Conservation (phyloP, 2,329 filamentous ascomycete species). For the Beauveria sp. region DNA sequence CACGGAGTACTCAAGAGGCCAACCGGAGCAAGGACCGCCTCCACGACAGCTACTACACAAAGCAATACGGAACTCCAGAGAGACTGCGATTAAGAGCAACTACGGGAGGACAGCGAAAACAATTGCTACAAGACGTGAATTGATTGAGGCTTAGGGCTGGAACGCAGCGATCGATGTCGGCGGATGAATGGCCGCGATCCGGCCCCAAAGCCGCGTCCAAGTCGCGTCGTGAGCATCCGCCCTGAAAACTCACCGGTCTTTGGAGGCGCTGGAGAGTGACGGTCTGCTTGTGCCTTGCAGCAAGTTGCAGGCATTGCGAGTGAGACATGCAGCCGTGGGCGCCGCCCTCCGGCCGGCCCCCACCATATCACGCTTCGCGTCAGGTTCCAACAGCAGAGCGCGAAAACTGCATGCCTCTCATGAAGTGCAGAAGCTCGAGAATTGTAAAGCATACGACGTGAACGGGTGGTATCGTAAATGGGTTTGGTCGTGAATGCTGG, state of each 20-base stretch:
- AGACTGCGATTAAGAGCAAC: too few relatives aligned
- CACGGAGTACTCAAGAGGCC: too few relatives aligned
- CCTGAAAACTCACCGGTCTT: background rate
- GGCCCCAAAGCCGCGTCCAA: background rate
- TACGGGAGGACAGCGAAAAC: too few relatives aligned
- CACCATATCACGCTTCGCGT: background rate
- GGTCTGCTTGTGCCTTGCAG: background rate
- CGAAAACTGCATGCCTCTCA: background rate
- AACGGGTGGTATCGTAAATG: too few relatives aligned
- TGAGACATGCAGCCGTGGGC: background rate
- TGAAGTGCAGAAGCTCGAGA: background rate
- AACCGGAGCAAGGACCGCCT: too few relatives aligned
- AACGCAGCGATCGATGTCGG: too few relatives aligned
- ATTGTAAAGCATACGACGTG: background rate
- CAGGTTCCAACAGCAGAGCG: background rate
- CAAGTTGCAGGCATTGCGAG: too few relatives aligned
- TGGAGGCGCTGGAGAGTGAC: background rate
- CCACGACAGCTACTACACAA: too few relatives aligned
- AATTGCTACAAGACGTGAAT: too few relatives aligned
- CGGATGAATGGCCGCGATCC: too few relatives aligned
- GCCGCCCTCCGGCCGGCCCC: background rate
- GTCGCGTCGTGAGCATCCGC: background rate
- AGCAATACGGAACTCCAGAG: too few relatives aligned
- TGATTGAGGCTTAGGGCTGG: too few relatives aligned
- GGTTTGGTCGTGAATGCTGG: background rate